Percentiles rank a stretch among this genome's conserved stretches.
Evolutionary conservation across 306 rosid genomes (phyloP).

Genomic region (Nissolia schottii): DNA sequence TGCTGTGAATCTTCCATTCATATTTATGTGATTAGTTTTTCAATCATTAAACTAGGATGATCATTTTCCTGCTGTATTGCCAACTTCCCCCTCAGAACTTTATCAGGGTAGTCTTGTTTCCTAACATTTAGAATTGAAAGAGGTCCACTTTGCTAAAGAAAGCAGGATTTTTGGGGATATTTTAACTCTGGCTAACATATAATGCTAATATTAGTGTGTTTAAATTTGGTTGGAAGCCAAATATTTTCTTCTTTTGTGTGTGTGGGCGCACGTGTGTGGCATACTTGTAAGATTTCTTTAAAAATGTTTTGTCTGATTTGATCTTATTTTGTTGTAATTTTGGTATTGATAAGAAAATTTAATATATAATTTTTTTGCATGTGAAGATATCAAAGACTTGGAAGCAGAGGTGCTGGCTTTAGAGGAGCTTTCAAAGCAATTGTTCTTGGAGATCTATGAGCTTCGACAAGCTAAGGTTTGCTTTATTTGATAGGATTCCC

Average conservation of each 20-base stretch:
- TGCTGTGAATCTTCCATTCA: neutral
- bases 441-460: constrained; percentile 94
- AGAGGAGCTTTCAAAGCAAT: constrained; percentile 95
- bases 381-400: constrained; percentile 75
- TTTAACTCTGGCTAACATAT: neutral
- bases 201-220: neutral
- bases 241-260: no score
- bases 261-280: no score
- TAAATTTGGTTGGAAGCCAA: neutral
- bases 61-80: neutral
- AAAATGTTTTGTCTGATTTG: neutral
- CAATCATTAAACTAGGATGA: neutral
- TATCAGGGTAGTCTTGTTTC: neutral
- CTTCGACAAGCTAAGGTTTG: constrained; percentile 93
- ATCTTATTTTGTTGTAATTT: constrained; percentile 1
- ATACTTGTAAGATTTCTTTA: neutral
- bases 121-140: neutral
- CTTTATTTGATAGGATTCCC: constrained; percentile 15
- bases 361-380: constrained; percentile 2
- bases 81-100: neutral
- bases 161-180: neutral
- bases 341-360: constrained; percentile 13
- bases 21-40: neutral
- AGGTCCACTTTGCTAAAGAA: neutral
- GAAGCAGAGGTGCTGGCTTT: constrained; percentile 92